Evolutionary conservation across 176 grass and related monocot species (phyloP).

Genomic region (Oryza coarctata): DNA sequence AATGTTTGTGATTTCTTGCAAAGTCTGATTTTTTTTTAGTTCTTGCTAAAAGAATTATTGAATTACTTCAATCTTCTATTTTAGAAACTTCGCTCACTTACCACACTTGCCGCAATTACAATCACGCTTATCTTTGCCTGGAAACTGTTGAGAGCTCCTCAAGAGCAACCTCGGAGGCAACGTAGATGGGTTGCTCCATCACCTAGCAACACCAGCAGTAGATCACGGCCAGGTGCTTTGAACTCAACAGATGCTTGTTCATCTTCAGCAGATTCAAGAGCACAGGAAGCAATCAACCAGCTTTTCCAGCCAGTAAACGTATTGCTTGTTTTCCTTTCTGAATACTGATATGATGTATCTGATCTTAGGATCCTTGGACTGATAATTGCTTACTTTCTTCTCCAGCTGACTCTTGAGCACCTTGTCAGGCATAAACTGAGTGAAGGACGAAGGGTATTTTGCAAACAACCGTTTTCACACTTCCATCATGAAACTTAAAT

Average conservation of each 20-base stretch:
- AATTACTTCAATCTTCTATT: conserved; percentile 37
- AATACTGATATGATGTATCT: conserved; percentile 2
- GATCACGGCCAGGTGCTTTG: conserved; percentile 50
- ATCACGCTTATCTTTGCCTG: conserved; percentile 80
- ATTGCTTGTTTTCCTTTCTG: conserved; percentile 32
- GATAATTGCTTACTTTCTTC: conserved; percentile 39
- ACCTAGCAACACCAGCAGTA: conserved; percentile 58
- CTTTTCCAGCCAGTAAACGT: conserved; percentile 96
- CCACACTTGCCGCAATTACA: conserved; percentile 82
- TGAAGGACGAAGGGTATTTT: conserved; percentile 86
- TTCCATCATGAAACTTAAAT: conserved; percentile 1
- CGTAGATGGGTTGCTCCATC: conserved; percentile 54
- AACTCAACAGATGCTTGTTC: conserved; percentile 62
- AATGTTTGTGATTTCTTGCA: background rate
- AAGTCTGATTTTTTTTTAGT: background rate
- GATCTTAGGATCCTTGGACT: conserved; percentile 20
- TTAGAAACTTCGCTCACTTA: conserved; percentile 86
- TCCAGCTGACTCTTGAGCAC: conserved; percentile 91
- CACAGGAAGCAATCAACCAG: conserved; percentile 79
- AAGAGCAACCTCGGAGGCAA: conserved; percentile 73
- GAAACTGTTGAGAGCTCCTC: conserved; percentile 83
- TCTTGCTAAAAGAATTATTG: conserved; percentile 12
- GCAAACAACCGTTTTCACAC: conserved; percentile 12
- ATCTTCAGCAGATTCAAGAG: conserved; percentile 81
- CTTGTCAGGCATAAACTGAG: conserved; percentile 95